phyloP scores from a whole-genome alignment of 352 stramenopile species.

The Pythium chondricola region DNA sequence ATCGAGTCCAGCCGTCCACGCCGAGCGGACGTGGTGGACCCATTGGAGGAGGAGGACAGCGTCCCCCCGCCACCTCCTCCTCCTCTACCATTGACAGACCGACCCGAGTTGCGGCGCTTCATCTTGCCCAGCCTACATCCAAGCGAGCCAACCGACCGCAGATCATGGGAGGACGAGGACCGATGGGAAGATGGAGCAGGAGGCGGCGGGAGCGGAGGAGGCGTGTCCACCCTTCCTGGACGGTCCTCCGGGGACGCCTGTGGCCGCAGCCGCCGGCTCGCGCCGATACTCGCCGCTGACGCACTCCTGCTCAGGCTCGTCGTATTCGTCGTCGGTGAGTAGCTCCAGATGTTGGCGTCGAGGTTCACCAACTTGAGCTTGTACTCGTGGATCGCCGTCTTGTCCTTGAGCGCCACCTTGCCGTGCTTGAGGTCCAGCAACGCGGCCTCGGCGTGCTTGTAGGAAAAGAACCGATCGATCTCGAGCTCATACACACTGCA shows the following conservation, averaged over 20 bases:
- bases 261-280: too few relatives aligned
- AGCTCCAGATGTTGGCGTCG: slow-evolving; percentile 74
- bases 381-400: slow-evolving; percentile 58
- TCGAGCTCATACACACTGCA: slow-evolving; percentile 70
- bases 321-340: slow-evolving; percentile 15
- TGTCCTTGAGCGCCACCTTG: slow-evolving; percentile 48
- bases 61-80: not conserved
- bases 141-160: slow-evolving; percentile 8
- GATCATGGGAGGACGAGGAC: slow-evolving; percentile 2
- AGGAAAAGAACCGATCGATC: slow-evolving; percentile 68
- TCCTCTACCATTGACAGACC: too few relatives aligned
- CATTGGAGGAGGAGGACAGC: not conserved
- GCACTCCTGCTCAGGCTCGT: too few relatives aligned
- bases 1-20: slow-evolving; percentile 13
- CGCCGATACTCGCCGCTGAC: too few relatives aligned
- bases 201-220: too few relatives aligned
- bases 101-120: too few relatives aligned
- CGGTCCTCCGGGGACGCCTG: too few relatives aligned
- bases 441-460: slow-evolving; percentile 52
- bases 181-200: too few relatives aligned
- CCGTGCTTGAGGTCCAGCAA: slow-evolving; percentile 35
- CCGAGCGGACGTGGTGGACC: not conserved
- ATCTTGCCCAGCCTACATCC: slow-evolving; percentile 13
- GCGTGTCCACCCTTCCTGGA: too few relatives aligned
- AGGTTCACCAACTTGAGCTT: slow-evolving; percentile 69